Percentiles rank a stretch among this genome's conserved stretches.
phyloP scores from a whole-genome alignment of 345 rosid genomes.

The Xanthoceras sorbifolium region DNA sequence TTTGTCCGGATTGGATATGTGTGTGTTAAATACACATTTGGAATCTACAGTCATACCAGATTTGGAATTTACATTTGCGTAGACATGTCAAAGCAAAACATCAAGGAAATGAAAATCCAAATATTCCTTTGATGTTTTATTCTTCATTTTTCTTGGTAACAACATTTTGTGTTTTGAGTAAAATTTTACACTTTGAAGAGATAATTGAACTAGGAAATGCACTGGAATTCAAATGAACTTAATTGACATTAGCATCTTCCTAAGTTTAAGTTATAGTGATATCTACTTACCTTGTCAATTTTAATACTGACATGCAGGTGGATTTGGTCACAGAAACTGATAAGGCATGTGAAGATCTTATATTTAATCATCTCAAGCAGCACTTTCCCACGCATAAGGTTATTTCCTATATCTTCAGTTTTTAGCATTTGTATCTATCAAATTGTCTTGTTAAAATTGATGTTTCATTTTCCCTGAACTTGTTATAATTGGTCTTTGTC shows the following conservation, averaged over 20 bases:
- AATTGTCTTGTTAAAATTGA: not conserved
- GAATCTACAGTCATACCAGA: not conserved
- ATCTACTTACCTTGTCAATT: not conserved
- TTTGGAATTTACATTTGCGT: not conserved
- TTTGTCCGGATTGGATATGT: no score
- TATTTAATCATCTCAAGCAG: slow-evolving; percentile 74
- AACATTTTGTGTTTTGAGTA: not conserved
- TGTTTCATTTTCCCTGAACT: not conserved
- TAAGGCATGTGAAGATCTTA: slow-evolving; percentile 90
- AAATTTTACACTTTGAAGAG: not conserved
- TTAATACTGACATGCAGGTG: slow-evolving; percentile 48
- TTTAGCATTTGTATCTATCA: not conserved
- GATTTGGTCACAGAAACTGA: slow-evolving; percentile 98
- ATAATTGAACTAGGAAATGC: not conserved
- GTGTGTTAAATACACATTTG: not conserved
- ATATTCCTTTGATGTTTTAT: not conserved
- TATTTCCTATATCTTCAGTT: not conserved
- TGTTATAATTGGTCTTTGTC: slow-evolving; percentile 11
- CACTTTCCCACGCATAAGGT: slow-evolving; percentile 80
- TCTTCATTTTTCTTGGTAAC: not conserved
- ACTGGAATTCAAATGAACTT: not conserved
- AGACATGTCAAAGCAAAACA: not conserved
- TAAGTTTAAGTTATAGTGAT: not conserved
- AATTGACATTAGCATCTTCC: not conserved
- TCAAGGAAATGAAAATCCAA: not conserved